phyloP scores from a whole-genome alignment of 345 rosid genomes.

The Capsella bursapastoris region DNA sequence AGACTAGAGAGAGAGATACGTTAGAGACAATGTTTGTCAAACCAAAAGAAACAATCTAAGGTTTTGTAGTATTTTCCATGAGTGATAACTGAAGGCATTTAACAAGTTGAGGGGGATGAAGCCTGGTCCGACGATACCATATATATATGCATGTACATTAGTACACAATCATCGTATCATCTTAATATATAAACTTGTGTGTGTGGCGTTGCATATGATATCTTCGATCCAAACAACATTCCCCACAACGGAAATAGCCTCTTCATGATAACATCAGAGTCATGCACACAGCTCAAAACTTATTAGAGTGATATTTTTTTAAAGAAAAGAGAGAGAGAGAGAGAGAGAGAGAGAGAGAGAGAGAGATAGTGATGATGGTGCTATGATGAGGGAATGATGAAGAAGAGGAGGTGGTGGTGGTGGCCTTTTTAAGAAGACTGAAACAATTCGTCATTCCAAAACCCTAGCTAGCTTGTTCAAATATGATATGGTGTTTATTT shows the following conservation, averaged over 20 bases:
- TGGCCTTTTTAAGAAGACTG: slow-evolving; percentile 29
- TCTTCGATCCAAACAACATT: slow-evolving; percentile 62
- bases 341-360: slow-evolving; percentile 38
- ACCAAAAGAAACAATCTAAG: not conserved
- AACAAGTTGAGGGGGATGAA: slow-evolving; percentile 73
- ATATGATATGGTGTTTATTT: not conserved
- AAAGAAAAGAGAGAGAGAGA: slow-evolving; percentile 13
- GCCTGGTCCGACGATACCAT: slow-evolving; percentile 79
- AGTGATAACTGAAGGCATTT: slow-evolving; percentile 26
- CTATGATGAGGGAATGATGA: slow-evolving; percentile 52
- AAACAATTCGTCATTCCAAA: slow-evolving; percentile 12
- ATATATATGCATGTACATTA: not conserved
- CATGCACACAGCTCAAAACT: not conserved
- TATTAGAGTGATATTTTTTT: not conserved
- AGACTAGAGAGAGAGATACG: not conserved
- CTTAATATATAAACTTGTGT: not conserved
- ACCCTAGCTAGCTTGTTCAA: slow-evolving; percentile 24
- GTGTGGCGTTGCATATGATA: not conserved
- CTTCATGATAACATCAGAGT: slow-evolving; percentile 29
- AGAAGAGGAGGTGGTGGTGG: slow-evolving; percentile 25
- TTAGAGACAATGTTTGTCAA: not conserved
- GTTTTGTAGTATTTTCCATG: not conserved
- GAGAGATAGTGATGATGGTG: slow-evolving; percentile 45
- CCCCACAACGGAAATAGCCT: slow-evolving; percentile 57
- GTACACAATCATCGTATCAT: not conserved